Evolutionary conservation across 768 basidiomycete species (phyloP).

Genomic region (Hygrophorus russula): DNA sequence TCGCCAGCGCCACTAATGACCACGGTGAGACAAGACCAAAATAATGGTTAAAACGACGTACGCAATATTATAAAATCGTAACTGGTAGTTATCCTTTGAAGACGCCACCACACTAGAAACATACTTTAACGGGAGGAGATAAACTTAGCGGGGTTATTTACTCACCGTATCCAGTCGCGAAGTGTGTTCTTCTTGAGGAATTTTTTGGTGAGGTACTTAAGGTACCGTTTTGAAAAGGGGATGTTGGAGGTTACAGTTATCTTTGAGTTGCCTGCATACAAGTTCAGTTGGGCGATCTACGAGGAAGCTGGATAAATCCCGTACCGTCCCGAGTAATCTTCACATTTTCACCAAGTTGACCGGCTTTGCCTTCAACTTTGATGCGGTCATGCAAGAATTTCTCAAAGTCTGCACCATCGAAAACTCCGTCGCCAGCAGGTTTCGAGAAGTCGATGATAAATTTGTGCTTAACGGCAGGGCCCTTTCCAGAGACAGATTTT

Average conservation of each 20-base stretch:
- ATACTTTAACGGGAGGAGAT: neutral
- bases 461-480: constrained; percentile 52
- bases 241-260: constrained; percentile 79
- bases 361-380: constrained; percentile 87
- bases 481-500: constrained; percentile 45
- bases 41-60: constrained; percentile 25
- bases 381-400: constrained; percentile 93
- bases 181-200: constrained; percentile 96
- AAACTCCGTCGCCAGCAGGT: constrained; percentile 52
- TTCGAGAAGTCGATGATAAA: constrained; percentile 82
- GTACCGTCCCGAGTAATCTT: constrained; percentile 81
- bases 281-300: constrained; percentile 1
- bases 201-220: constrained; percentile 99
- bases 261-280: constrained; percentile 54
- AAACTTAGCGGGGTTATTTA: constrained; percentile 2
- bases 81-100: constrained; percentile 86
- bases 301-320: constrained; percentile 13
- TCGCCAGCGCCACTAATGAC: constrained; percentile 20
- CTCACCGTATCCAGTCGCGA: constrained; percentile 91
- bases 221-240: constrained; percentile 92
- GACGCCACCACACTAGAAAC: constrained; percentile 73
- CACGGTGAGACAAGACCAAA: constrained; percentile 6
- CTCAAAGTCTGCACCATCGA: constrained; percentile 52
- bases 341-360: constrained; percentile 84
- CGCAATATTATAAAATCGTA: constrained; percentile 93